These are phyloP conservation scores for Chlamydomonas sphaeroides DNA, from an alignment of 139 green algal genomes.

Conservation along the genomic window DNA sequence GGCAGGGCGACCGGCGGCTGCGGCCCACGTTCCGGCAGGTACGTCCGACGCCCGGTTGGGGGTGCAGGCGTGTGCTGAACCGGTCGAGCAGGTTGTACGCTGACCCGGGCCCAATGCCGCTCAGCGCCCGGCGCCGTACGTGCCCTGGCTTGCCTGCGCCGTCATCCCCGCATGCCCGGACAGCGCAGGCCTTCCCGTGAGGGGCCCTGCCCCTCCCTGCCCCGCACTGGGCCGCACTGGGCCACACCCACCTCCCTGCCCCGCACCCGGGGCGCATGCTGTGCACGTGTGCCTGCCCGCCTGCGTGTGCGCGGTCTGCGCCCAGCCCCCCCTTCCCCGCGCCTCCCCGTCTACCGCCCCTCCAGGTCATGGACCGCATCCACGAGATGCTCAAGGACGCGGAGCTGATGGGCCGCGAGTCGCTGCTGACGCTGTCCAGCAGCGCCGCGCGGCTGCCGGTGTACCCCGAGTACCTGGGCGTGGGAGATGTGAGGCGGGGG, in stretches of 20 bases:
- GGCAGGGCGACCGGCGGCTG: conserved; percentile 40
- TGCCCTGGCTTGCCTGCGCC: too few relatives aligned
- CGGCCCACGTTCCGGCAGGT: conserved; percentile 42
- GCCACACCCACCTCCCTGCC: too few relatives aligned
- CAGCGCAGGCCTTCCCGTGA: too few relatives aligned
- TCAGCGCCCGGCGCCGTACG: too few relatives aligned
- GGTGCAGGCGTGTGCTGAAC: too few relatives aligned
- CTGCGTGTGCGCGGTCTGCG: too few relatives aligned
- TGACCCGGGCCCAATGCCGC: too few relatives aligned
- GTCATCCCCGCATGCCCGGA: too few relatives aligned
- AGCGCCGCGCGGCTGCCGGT: conserved; percentile 1
- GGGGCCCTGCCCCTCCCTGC: too few relatives aligned
- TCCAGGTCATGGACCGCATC: conserved; percentile 36
- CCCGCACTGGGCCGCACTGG: too few relatives aligned
- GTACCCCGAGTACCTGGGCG: conserved; percentile 37
- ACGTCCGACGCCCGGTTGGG: too few relatives aligned
- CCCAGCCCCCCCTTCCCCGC: background rate
- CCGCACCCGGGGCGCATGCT: background rate
- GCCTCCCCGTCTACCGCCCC: background rate
- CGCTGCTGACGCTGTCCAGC: conserved; percentile 11
- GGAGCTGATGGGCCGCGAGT: conserved; percentile 35
- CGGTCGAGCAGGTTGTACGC: too few relatives aligned
- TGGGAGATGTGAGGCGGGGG: background rate
- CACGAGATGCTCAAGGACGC: conserved; percentile 51
- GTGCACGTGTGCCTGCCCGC: background rate